Evolutionary conservation across 192 early-diverging fungal genomes (phyloP).

Genomic region (Coemansia umbellata): DNA sequence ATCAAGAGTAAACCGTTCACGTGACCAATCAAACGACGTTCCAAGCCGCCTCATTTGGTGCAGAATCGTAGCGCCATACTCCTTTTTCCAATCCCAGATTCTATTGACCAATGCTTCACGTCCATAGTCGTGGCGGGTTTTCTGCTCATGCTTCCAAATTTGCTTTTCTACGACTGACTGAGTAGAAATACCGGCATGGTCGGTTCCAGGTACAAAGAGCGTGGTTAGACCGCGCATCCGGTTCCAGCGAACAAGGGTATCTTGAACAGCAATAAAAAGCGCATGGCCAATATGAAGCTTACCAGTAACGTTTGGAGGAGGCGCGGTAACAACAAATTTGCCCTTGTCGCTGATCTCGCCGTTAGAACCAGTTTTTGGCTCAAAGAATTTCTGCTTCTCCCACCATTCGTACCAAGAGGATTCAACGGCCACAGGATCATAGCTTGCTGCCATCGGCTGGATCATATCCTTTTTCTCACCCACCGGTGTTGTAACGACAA

Average conservation of each 20-base stretch:
- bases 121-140: constrained; percentile 90
- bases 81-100: constrained; percentile 95
- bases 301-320: constrained; percentile 99
- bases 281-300: constrained; percentile 94
- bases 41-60: constrained; percentile 87
- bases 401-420: constrained; percentile 97
- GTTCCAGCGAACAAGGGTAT: constrained; percentile 92
- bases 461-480: constrained; percentile 84
- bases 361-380: constrained; percentile 56
- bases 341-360: constrained; percentile 74
- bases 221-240: constrained; percentile 96
- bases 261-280: constrained; percentile 91
- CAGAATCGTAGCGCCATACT: constrained; percentile 79
- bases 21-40: constrained; percentile 89
- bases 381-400: constrained; percentile 89
- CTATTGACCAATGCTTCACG: constrained; percentile 85
- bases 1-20: constrained; percentile 92
- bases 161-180: constrained; percentile 97
- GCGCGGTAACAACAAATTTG: constrained; percentile 87
- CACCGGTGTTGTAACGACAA: constrained; percentile 77
- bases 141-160: constrained; percentile 76
- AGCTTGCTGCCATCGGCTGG: constrained; percentile 71
- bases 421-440: constrained; percentile 90
- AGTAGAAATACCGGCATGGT: constrained; percentile 97
- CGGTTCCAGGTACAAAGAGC: constrained; percentile 90